These are phyloP conservation scores for Panaeolus papilionaceus DNA, from an alignment of 768 basidiomycete species.

Conservation along the genomic window DNA sequence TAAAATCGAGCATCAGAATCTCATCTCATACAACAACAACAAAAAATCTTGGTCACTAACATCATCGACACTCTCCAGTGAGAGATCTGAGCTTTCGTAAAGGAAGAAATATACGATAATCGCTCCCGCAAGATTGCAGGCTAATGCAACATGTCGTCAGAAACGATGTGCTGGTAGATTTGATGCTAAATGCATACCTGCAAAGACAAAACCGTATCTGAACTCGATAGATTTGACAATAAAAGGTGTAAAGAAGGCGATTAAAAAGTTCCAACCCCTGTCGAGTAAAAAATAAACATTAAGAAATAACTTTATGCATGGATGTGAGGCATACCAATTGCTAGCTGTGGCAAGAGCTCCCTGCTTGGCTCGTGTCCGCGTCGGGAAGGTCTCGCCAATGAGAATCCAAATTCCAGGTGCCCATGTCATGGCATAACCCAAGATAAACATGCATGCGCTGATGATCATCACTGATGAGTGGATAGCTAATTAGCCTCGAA, in stretches of 20 bases:
- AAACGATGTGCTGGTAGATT: neutral
- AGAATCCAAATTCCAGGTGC: slow-evolving; percentile 82
- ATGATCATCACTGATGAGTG: slow-evolving; percentile 60
- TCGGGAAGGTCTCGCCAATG: slow-evolving; percentile 80
- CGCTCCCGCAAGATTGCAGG: slow-evolving; percentile 65
- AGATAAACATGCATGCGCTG: slow-evolving; percentile 72
- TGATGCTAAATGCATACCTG: slow-evolving; percentile 41
- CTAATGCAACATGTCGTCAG: slow-evolving; percentile 28
- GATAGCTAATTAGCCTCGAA: slow-evolving; percentile 16
- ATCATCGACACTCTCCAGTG: slow-evolving; percentile 68
- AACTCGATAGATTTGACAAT: slow-evolving; percentile 62
- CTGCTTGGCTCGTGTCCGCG: slow-evolving; percentile 74
- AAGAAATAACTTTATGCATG: slow-evolving; percentile 2
- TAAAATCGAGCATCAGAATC: slow-evolving; percentile 24
- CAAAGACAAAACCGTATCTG: slow-evolving; percentile 76
- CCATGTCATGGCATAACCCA: slow-evolving; percentile 76
- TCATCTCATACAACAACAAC: neutral
- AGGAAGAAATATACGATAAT: slow-evolving; percentile 75
- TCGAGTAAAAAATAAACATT: neutral
- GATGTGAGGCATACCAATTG: slow-evolving; percentile 50
- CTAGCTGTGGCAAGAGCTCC: slow-evolving; percentile 67
- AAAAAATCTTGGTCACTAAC: slow-evolving; percentile 36
- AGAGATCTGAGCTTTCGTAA: slow-evolving; percentile 73
- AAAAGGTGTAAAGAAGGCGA: slow-evolving; percentile 84
- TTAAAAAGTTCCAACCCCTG: slow-evolving; percentile 69